Conservation (phyloP, 768 basidiomycete genomes). For the Holtermannia corniformis region DNA sequence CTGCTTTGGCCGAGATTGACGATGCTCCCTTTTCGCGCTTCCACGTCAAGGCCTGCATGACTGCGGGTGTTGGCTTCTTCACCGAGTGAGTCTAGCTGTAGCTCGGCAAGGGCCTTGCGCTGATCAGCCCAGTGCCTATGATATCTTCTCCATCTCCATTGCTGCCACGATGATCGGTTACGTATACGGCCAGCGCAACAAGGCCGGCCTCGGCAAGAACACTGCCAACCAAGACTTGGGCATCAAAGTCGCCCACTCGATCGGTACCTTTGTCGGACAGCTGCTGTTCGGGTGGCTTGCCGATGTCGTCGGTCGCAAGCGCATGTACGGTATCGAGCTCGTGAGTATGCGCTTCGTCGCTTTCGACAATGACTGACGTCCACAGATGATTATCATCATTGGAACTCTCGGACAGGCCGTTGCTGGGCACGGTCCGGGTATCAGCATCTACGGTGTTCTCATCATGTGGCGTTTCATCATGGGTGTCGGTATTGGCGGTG, state of each 20-base stretch:
- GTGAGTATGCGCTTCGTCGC: constrained; percentile 18
- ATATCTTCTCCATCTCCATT: constrained; percentile 80
- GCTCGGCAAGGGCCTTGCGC: too few species aligned
- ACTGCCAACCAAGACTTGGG: constrained; percentile 51
- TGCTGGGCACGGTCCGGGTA: constrained; percentile 56
- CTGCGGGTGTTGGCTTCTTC: constrained; percentile 69
- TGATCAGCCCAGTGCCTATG: constrained; percentile 7
- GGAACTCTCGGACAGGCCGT: constrained; percentile 49
- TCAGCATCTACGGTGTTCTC: constrained; percentile 64
- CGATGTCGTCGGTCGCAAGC: constrained; percentile 41
- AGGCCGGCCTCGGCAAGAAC: constrained; percentile 42
- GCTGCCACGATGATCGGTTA: constrained; percentile 73
- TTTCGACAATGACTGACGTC: not conserved
- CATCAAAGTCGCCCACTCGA: constrained; percentile 41
- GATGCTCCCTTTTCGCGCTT: constrained; percentile 81
- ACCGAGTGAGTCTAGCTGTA: constrained; percentile 57
- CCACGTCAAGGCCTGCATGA: constrained; percentile 55
- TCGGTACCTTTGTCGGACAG: constrained; percentile 42
- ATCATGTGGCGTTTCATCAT: constrained; percentile 75
- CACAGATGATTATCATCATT: constrained; percentile 40
- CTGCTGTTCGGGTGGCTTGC: constrained; percentile 41
- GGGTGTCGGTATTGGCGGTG: constrained; percentile 77
- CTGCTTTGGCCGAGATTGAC: constrained; percentile 77
- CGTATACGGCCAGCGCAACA: constrained; percentile 51
- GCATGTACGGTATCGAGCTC: constrained; percentile 46